Evolutionary conservation across 2,329 filamentous ascomycete species (phyloP).

Genomic region (Pestalotiopsis sp.): DNA sequence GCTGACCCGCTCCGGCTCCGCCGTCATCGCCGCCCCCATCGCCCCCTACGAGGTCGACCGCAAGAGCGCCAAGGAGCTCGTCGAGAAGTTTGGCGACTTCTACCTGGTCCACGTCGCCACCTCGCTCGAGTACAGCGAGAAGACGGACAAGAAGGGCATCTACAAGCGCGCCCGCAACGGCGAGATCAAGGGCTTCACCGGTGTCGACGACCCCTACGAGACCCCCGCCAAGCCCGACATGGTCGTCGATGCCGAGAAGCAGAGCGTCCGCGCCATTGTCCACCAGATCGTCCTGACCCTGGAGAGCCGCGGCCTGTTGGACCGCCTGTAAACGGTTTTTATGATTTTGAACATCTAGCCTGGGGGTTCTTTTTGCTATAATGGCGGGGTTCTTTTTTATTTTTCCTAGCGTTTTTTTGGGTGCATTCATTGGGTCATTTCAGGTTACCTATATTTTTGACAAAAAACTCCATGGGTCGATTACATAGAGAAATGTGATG

Average conservation of each 20-base stretch:
- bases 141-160: slow-evolving; percentile 90
- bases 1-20: slow-evolving; percentile 88
- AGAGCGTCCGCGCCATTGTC: slow-evolving; percentile 87
- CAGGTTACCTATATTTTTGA: slow-evolving; percentile 3
- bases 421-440: background rate
- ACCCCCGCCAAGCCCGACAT: slow-evolving; percentile 78
- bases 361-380: slow-evolving; percentile 1
- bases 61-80: slow-evolving; percentile 76
- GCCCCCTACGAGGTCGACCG: slow-evolving; percentile 86
- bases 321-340: slow-evolving; percentile 55
- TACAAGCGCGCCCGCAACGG: slow-evolving; percentile 83
- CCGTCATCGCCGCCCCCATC: slow-evolving; percentile 95
- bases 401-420: slow-evolving; percentile 9
- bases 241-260: slow-evolving; percentile 82
- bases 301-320: slow-evolving; percentile 86
- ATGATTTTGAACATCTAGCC: background rate
- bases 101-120: slow-evolving; percentile 96
- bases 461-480: background rate
- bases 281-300: slow-evolving; percentile 95
- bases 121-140: slow-evolving; percentile 88
- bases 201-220: slow-evolving; percentile 98
- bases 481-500: background rate
- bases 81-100: slow-evolving; percentile 89
- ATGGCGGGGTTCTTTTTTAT: background rate
- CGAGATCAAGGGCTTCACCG: slow-evolving; percentile 97